phyloP scores from a whole-genome alignment of 805 yeast species.

The Groenewaldozyma tartarivorans region DNA sequence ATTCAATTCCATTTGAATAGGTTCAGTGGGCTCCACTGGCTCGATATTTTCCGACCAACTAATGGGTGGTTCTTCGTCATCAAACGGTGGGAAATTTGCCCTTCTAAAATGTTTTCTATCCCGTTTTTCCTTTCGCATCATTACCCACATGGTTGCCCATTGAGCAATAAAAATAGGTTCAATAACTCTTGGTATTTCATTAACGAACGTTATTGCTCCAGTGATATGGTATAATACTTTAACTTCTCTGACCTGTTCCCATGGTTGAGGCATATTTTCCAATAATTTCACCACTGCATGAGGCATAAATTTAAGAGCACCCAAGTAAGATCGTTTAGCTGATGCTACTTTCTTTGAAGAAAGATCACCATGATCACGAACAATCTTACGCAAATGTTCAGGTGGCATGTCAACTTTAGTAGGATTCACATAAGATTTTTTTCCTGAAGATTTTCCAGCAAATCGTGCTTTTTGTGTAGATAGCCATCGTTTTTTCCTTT shows the following conservation, averaged over 20 bases:
- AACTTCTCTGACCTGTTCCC: slow-evolving; percentile 86
- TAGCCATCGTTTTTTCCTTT: slow-evolving; percentile 41
- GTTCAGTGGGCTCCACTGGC: slow-evolving; percentile 60
- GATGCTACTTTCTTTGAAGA: slow-evolving; percentile 67
- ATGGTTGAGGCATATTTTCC: slow-evolving; percentile 97
- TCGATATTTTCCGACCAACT: slow-evolving; percentile 74
- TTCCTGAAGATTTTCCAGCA: slow-evolving; percentile 27
- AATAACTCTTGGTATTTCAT: slow-evolving; percentile 83
- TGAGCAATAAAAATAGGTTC: slow-evolving; percentile 89
- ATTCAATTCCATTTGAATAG: slow-evolving; percentile 59
- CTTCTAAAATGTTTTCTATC: slow-evolving; percentile 85
- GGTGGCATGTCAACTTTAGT: slow-evolving; percentile 84
- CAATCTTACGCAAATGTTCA: slow-evolving; percentile 79
- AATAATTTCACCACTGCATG: slow-evolving; percentile 83
- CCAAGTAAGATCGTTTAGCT: slow-evolving; percentile 80
- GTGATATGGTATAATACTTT: slow-evolving; percentile 79
- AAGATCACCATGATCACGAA: slow-evolving; percentile 77
- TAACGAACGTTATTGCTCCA: slow-evolving; percentile 93
- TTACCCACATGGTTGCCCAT: slow-evolving; percentile 90
- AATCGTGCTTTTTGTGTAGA: slow-evolving; percentile 52
- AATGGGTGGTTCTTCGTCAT: slow-evolving; percentile 93
- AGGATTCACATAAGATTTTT: slow-evolving; percentile 40
- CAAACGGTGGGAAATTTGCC: slow-evolving; percentile 91
- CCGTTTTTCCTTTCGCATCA: slow-evolving; percentile 89
- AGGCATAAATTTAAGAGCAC: slow-evolving; percentile 90